Conservation (phyloP, 805 yeast species). For the Tetrapisispora namnaoensis region DNA sequence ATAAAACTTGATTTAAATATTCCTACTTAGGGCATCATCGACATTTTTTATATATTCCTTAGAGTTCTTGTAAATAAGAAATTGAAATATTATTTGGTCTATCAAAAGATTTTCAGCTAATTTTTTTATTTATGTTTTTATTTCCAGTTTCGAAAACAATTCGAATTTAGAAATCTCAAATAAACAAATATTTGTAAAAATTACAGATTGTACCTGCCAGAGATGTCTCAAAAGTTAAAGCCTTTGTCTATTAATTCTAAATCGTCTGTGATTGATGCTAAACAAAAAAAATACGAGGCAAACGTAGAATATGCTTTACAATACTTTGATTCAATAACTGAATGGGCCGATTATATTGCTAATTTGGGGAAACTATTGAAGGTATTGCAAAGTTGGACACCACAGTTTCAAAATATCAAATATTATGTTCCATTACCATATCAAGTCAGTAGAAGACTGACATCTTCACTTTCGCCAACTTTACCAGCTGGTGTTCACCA, state of each 20-base stretch:
- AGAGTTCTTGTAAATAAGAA: no score
- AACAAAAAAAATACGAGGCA: slow-evolving; percentile 57
- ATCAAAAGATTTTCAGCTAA: no score
- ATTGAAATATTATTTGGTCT: no score
- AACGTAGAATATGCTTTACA: slow-evolving; percentile 64
- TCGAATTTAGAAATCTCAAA: no score
- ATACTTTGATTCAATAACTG: slow-evolving; percentile 72
- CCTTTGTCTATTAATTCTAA: slow-evolving; percentile 25
- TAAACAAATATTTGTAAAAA: no score
- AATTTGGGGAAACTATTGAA: slow-evolving; percentile 72
- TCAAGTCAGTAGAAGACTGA: slow-evolving; percentile 58
- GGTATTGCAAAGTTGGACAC: slow-evolving; percentile 46
- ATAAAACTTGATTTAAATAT: no score
- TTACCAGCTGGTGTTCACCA: slow-evolving; percentile 95
- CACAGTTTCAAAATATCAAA: slow-evolving; percentile 28
- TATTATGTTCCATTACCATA: slow-evolving; percentile 60
- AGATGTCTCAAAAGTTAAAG: slow-evolving; percentile 27
- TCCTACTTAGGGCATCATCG: no score
- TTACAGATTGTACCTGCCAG: no score
- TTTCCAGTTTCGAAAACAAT: no score
- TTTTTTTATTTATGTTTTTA: no score
- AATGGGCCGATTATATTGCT: slow-evolving; percentile 98
- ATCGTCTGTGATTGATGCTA: slow-evolving; percentile 36
- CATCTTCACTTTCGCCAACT: slow-evolving; percentile 69
- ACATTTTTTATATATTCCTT: no score